These are phyloP conservation scores for Colletotrichum lindemuthianum DNA, from an alignment of 2,329 filamentous ascomycete species.

Conservation along the genomic window DNA sequence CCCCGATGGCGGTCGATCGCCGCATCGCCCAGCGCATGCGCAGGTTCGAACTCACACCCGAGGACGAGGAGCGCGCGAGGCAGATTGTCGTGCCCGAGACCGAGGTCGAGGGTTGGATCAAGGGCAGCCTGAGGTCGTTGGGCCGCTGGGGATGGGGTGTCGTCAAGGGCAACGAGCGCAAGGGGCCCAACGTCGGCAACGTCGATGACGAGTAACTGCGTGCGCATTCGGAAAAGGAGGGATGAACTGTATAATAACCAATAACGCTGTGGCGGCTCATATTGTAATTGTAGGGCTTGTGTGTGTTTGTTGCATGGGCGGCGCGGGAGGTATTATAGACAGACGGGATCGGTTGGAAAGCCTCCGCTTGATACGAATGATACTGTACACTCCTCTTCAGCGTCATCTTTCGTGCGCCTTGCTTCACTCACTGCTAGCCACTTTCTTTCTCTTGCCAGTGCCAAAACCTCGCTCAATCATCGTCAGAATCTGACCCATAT, in stretches of 20 bases:
- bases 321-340: constrained; percentile 25
- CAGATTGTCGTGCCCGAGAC: constrained; percentile 72
- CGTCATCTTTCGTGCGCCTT: background rate
- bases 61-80: constrained; percentile 75
- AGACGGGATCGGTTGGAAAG: background rate
- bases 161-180: constrained; percentile 50
- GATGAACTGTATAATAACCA: constrained; percentile 20
- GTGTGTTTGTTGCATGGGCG: constrained; percentile 12
- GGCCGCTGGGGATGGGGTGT: constrained; percentile 61
- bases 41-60: constrained; percentile 74
- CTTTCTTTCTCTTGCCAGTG: background rate
- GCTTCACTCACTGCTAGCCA: background rate
- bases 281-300: constrained; percentile 31
- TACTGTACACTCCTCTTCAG: constrained; percentile 29
- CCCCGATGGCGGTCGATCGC: constrained; percentile 78
- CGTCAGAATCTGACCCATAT: constrained; percentile 66
- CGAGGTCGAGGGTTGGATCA: constrained; percentile 76
- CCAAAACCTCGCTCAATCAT: constrained; percentile 37
- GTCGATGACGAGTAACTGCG: constrained; percentile 42
- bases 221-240: background rate
- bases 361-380: constrained; percentile 25
- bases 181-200: constrained; percentile 52
- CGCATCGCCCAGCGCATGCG: constrained; percentile 84
- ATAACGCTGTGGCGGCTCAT: background rate
- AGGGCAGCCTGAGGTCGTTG: constrained; percentile 64